phyloP scores from a whole-genome alignment of 371 early-diverging fungal genomes.

The Apophysomyces trapeziformis region DNA sequence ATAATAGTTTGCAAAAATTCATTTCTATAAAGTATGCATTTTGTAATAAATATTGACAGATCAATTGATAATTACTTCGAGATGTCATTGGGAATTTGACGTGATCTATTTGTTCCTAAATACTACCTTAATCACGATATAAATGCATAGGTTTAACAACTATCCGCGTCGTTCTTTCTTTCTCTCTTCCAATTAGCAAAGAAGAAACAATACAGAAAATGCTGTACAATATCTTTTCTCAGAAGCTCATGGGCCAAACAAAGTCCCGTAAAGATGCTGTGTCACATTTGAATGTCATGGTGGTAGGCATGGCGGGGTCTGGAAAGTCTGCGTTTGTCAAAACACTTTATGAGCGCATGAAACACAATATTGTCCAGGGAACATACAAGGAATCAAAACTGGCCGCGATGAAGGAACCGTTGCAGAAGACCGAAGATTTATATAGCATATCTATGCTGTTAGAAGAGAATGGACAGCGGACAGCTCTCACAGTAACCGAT shows the following conservation, averaged over 20 bases:
- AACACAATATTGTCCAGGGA: conserved; percentile 32
- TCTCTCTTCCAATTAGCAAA: neutral
- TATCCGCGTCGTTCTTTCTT: too few species aligned
- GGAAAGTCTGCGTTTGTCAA: conserved; percentile 86
- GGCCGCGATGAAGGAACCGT: conserved; percentile 26
- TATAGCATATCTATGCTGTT: conserved; percentile 64
- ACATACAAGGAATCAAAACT: conserved; percentile 36
- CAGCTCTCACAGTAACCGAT: conserved; percentile 81
- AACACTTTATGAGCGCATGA: conserved; percentile 69
- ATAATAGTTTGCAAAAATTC: too few species aligned
- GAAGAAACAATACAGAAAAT: conserved; percentile 13
- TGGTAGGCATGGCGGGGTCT: conserved; percentile 69
- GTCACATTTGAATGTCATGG: conserved; percentile 67
- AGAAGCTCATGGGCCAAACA: conserved; percentile 25
- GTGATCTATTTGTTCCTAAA: neutral
- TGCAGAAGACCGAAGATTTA: conserved; percentile 49
- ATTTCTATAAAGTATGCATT: too few species aligned
- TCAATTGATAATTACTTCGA: conserved; percentile 1
- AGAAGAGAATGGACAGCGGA: conserved; percentile 77
- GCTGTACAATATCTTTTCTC: conserved; percentile 34
- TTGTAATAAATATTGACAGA: neutral
- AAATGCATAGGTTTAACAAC: neutral
- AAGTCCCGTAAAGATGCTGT: conserved; percentile 39
- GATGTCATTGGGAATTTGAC: conserved; percentile 7
- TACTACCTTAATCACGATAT: neutral